Evolutionary conservation across 305 asterid genomes (phyloP).

Genomic region (Solanum hybrid): DNA sequence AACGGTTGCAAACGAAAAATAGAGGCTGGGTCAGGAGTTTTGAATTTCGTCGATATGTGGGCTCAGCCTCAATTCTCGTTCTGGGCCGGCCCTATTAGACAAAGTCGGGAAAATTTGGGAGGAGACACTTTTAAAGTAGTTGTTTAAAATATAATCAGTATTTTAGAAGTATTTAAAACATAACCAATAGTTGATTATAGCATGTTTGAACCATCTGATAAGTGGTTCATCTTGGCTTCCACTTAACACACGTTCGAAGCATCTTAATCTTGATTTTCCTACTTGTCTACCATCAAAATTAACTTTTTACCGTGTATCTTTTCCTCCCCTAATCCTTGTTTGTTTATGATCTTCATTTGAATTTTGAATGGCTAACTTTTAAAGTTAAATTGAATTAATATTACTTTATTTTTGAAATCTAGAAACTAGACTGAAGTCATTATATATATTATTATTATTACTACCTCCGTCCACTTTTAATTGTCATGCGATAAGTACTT

Average conservation of each 20-base stretch:
- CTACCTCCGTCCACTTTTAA: no score
- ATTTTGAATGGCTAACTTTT: background rate
- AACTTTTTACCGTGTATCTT: background rate
- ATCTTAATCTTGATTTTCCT: background rate
- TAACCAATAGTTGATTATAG: background rate
- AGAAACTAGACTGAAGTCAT: background rate
- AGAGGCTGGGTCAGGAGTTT: background rate
- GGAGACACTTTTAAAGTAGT: background rate
- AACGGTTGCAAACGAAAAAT: background rate
- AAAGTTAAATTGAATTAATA: background rate
- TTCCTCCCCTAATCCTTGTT: background rate
- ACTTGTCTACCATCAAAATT: background rate
- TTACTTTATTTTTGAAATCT: background rate
- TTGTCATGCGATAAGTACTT: no score
- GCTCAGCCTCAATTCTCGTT: background rate
- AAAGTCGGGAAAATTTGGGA: background rate
- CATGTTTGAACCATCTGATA: background rate
- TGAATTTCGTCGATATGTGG: background rate
- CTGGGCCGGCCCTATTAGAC: background rate
- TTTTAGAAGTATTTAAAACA: background rate
- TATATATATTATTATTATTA: background rate
- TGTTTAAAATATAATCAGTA: background rate
- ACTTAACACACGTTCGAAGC: background rate
- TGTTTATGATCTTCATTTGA: background rate
- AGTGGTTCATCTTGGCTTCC: background rate